Evolutionary conservation across 2,329 filamentous ascomycete species (phyloP).

Genomic region (Ophiostoma angusticollis): DNA sequence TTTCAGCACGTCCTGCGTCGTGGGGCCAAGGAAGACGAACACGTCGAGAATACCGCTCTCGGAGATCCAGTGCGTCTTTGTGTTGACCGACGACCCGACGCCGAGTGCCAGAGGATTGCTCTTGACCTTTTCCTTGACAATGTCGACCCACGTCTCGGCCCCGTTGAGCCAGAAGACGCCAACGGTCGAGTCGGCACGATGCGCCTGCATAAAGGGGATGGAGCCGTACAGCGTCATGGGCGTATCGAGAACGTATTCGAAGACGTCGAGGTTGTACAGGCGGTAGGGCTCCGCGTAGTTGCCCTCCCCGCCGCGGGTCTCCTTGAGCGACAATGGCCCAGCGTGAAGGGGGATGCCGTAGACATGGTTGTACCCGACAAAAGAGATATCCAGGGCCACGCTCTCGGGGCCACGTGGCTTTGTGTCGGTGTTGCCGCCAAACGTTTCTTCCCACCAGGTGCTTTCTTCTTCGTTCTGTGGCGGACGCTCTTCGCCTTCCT

Average conservation of each 20-base stretch:
- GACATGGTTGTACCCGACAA: conserved; percentile 82
- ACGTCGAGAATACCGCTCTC: conserved; percentile 82
- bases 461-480: conserved; percentile 56
- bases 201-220: conserved; percentile 96
- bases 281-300: conserved; percentile 84
- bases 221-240: conserved; percentile 98
- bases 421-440: conserved; percentile 87
- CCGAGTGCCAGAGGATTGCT: conserved; percentile 70
- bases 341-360: conserved; percentile 92
- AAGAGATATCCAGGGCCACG: conserved; percentile 79
- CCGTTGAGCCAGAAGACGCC: conserved; percentile 96
- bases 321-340: conserved; percentile 73
- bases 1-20: conserved; percentile 66
- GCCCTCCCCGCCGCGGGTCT: conserved; percentile 78
- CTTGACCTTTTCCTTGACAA: conserved; percentile 63
- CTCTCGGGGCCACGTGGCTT: conserved; percentile 95
- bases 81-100: conserved; percentile 54
- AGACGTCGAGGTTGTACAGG: conserved; percentile 92
- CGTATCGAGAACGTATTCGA: conserved; percentile 93
- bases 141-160: conserved; percentile 95
- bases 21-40: conserved; percentile 88
- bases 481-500: conserved; percentile 35
- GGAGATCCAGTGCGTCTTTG: conserved; percentile 93
- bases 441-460: conserved; percentile 96
- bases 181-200: conserved; percentile 84